Conservation (phyloP, 192 early-diverging fungal genomes). For the Pilobolus umbonatus region DNA sequence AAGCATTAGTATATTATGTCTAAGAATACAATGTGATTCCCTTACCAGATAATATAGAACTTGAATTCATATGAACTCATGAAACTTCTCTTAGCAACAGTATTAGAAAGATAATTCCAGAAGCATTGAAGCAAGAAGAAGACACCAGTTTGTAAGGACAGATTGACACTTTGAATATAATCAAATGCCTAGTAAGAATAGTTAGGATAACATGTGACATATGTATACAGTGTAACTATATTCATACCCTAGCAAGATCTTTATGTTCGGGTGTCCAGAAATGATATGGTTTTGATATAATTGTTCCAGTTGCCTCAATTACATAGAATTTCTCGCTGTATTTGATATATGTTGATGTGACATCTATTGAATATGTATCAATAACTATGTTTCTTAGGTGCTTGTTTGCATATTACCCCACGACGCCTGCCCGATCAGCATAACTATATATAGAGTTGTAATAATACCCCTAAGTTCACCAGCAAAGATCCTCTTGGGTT, state of each 20-base stretch:
- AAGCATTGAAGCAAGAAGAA: conserved; percentile 45
- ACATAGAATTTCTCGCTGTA: conserved; percentile 17
- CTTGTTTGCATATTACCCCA: conserved; percentile 14
- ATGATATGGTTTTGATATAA: conserved; percentile 18
- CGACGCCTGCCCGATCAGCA: conserved; percentile 21
- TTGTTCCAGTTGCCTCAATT: neutral
- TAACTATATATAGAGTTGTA: conserved; percentile 23
- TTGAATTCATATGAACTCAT: conserved; percentile 44
- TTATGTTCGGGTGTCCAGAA: conserved; percentile 19
- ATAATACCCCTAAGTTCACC: conserved; percentile 29
- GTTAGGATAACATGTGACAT: neutral
- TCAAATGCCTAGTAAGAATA: conserved; percentile 3
- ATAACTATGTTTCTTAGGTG: too few relatives aligned
- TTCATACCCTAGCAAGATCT: conserved; percentile 8
- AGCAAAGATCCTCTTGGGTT: conserved; percentile 12
- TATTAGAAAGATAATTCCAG: conserved; percentile 43
- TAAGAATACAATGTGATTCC: neutral
- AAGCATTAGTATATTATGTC: neutral
- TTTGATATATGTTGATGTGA: conserved; percentile 25
- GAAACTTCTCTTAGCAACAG: conserved; percentile 36
- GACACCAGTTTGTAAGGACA: conserved; percentile 26
- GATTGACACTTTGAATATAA: conserved; percentile 22
- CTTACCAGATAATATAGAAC: conserved; percentile 37
- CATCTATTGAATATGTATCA: conserved; percentile 7
- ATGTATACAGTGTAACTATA: neutral